Evolutionary conservation across 1,284 basidiomycete species (phyloP).

Genomic region (Tilletiopsis washingtonensis): DNA sequence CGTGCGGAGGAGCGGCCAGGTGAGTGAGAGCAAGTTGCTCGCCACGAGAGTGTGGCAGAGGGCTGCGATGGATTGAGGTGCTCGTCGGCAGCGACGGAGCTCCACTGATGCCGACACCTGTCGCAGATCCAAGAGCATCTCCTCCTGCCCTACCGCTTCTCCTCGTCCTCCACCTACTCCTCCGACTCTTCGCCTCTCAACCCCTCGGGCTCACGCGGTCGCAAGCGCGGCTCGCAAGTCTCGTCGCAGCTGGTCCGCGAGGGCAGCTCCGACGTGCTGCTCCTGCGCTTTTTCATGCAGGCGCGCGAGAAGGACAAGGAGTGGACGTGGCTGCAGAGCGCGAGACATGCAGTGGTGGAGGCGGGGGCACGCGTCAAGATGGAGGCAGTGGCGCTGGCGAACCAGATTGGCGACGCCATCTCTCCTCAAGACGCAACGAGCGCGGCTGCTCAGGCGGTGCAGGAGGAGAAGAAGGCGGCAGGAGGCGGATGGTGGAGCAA

Average conservation of each 20-base stretch:
- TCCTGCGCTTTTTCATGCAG: no score
- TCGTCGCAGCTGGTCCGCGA: conserved; percentile 25
- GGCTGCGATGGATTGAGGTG: no score
- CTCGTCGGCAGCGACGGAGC: no score
- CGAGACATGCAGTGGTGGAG: conserved; percentile 17
- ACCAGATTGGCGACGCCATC: not conserved
- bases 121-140: conserved; percentile 19
- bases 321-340: no score
- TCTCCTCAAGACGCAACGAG: not conserved
- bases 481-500: no score
- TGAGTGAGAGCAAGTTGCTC: no score
- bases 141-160: conserved; percentile 32
- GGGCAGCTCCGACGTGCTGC: conserved; percentile 17
- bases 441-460: conserved; percentile 18
- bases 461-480: no score
- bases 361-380: conserved; percentile 26
- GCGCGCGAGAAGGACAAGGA: no score
- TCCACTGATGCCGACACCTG: no score
- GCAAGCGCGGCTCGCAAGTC: conserved; percentile 20
- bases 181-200: no score
- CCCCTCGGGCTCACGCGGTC: conserved; percentile 11
- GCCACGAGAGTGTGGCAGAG: no score
- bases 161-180: no score
- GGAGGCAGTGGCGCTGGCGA: conserved; percentile 4
- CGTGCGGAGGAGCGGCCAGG: conserved; percentile 61